Percentiles rank a stretch among this genome's conserved stretches.
Conservation (phyloP, 495 filamentous ascomycete species). For the Neohortaea acidophila region DNA sequence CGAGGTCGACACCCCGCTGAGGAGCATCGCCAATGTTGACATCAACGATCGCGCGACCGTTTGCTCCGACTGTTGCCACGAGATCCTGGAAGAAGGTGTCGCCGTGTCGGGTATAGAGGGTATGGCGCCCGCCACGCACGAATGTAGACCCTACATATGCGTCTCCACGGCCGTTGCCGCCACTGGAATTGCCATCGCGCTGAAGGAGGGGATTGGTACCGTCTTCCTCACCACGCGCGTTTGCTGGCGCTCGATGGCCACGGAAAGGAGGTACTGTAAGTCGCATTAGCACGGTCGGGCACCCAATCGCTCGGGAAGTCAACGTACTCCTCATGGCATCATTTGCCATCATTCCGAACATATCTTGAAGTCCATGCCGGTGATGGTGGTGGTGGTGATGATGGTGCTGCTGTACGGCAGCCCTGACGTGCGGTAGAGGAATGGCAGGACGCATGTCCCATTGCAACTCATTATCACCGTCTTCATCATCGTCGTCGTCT, state of each 20-base stretch:
- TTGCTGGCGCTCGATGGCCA: slow-evolving; percentile 39
- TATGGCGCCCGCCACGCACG: slow-evolving; percentile 5
- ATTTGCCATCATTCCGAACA: slow-evolving; percentile 14
- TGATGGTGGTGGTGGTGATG: slow-evolving; percentile 35
- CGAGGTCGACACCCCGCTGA: slow-evolving; percentile 7
- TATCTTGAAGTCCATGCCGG: slow-evolving; percentile 8
- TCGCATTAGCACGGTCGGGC: too few species aligned
- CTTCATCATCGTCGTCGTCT: slow-evolving; percentile 18
- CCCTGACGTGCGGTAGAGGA: slow-evolving; percentile 25
- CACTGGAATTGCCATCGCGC: slow-evolving; percentile 14
- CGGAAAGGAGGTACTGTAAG: too few species aligned
- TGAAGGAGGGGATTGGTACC: slow-evolving; percentile 61
- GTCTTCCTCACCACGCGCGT: slow-evolving; percentile 47
- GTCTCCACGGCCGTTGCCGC: slow-evolving; percentile 7
- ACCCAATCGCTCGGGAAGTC: too few species aligned
- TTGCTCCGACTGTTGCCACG: slow-evolving; percentile 5
- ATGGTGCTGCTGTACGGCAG: too few species aligned
- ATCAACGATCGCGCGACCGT: slow-evolving; percentile 7
- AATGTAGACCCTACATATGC: slow-evolving; percentile 17
- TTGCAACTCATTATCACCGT: slow-evolving; percentile 40
- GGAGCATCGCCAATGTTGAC: slow-evolving; percentile 6
- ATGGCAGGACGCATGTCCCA: slow-evolving; percentile 38
- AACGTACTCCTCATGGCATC: slow-evolving; percentile 9
- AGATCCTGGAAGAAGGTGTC: slow-evolving; percentile 15
- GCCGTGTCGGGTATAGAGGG: neutral